phyloP scores from a whole-genome alignment of 192 early-diverging fungal species.

The Tieghemiomyces parasiticus region DNA sequence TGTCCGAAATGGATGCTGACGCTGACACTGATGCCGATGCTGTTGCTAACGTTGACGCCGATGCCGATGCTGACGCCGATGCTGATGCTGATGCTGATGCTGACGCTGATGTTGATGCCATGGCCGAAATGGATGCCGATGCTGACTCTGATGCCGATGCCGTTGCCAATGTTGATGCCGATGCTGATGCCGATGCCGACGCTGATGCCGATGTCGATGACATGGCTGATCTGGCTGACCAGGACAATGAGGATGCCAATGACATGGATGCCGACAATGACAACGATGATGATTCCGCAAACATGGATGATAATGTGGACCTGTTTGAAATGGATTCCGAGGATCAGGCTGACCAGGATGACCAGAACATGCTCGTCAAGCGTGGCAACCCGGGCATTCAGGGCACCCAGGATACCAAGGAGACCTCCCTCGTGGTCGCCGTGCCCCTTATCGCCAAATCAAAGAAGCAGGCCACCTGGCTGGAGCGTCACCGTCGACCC shows the following conservation, averaged over 20 bases:
- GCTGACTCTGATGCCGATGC: too few relatives aligned
- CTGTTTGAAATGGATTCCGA: not conserved
- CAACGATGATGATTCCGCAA: too few relatives aligned
- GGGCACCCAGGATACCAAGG: not conserved
- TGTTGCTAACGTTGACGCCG: not conserved
- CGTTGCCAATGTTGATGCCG: too few relatives aligned
- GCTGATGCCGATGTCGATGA: not conserved
- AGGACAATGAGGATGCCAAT: not conserved
- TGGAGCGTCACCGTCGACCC: not conserved
- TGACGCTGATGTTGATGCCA: too few relatives aligned
- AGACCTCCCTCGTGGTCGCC: not conserved
- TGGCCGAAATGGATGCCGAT: too few relatives aligned
- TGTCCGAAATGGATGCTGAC: too few relatives aligned
- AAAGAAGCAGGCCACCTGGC: not conserved
- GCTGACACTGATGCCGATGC: too few relatives aligned
- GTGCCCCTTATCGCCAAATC: not conserved
- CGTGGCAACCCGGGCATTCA: not conserved
- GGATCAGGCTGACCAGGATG: not conserved
- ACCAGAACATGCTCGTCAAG: not conserved
- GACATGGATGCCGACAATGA: too few relatives aligned
- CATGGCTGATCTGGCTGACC: not conserved
- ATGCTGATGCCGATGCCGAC: not conserved
- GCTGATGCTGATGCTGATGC: not conserved
- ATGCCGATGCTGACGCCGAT: not conserved
- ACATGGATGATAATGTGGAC: not conserved